phyloP scores from a whole-genome alignment of 2,329 filamentous ascomycete species.

The Colletotrichum incanum region DNA sequence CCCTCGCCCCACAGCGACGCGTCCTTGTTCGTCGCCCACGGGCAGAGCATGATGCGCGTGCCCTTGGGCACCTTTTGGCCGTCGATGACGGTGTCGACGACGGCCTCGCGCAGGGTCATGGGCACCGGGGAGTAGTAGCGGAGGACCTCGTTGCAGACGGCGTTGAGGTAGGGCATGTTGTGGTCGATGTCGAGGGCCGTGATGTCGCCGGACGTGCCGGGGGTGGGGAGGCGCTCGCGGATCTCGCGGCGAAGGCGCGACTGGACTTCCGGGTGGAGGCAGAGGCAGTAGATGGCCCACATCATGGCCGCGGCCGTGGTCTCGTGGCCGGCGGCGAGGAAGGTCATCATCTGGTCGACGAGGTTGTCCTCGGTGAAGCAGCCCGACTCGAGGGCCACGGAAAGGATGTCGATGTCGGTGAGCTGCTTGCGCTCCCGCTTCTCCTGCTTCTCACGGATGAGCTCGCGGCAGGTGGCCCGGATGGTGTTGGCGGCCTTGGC shows the following conservation, averaged over 20 bases:
- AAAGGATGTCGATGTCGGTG: constrained; percentile 81
- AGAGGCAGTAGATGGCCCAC: constrained; percentile 83
- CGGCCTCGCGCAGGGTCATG: constrained; percentile 77
- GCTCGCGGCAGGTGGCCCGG: constrained; percentile 75
- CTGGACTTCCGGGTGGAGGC: constrained; percentile 76
- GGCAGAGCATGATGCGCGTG: constrained; percentile 77
- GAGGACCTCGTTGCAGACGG: constrained; percentile 83
- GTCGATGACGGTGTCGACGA: constrained; percentile 75
- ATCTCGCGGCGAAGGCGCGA: constrained; percentile 78
- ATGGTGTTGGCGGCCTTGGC: constrained; percentile 70
- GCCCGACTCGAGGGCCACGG: constrained; percentile 83
- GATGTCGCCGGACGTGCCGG: constrained; percentile 58
- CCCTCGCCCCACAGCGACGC: constrained; percentile 82
- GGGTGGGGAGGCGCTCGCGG: constrained; percentile 70
- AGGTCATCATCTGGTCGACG: constrained; percentile 93
- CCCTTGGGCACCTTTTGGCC: constrained; percentile 78
- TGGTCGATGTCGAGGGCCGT: constrained; percentile 75
- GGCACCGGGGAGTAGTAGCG: constrained; percentile 82
- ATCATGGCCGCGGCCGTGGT: constrained; percentile 83
- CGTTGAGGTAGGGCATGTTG: constrained; percentile 83
- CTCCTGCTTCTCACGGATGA: constrained; percentile 80
- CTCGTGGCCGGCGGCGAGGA: constrained; percentile 86
- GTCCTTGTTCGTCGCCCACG: constrained; percentile 80
- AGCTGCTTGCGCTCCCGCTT: constrained; percentile 63
- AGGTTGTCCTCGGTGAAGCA: constrained; percentile 84